These are phyloP conservation scores for Diplodia mutila DNA, from an alignment of 2,329 filamentous ascomycete genomes.

Conservation along the genomic window DNA sequence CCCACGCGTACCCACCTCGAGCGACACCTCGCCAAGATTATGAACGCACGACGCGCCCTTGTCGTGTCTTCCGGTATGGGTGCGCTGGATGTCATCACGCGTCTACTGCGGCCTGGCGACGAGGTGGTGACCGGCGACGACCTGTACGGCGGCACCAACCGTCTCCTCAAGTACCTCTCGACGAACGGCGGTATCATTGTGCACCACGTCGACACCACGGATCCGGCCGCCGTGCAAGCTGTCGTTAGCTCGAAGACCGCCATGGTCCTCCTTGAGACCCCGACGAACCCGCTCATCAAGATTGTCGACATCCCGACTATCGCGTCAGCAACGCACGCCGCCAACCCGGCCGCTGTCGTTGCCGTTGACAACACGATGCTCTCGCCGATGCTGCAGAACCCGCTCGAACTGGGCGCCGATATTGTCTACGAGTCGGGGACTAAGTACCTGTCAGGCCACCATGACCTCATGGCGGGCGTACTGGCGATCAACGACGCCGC, in stretches of 20 bases:
- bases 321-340: constrained; percentile 73
- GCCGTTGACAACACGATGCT: constrained; percentile 99
- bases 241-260: constrained; percentile 79
- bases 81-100: constrained; percentile 92
- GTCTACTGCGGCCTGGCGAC: constrained; percentile 86
- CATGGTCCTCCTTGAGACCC: constrained; percentile 95
- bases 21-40: constrained; percentile 96
- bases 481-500: constrained; percentile 84
- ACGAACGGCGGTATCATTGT: constrained; percentile 90
- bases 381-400: constrained; percentile 90
- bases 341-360: constrained; percentile 78
- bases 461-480: constrained; percentile 98
- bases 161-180: constrained; percentile 88
- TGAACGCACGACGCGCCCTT: constrained; percentile 88
- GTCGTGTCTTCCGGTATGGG: constrained; percentile 98
- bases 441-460: constrained; percentile 96
- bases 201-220: constrained; percentile 94
- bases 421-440: constrained; percentile 97
- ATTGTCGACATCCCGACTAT: constrained; percentile 90
- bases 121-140: constrained; percentile 98
- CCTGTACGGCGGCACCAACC: constrained; percentile 92
- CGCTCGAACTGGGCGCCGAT: constrained; percentile 90
- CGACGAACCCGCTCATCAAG: constrained; percentile 97
- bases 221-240: constrained; percentile 68
- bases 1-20: constrained; percentile 95